These are phyloP conservation scores for Vitis hybrid DNA, from an alignment of 177 flowering plant genomes.

Conservation along the genomic window DNA sequence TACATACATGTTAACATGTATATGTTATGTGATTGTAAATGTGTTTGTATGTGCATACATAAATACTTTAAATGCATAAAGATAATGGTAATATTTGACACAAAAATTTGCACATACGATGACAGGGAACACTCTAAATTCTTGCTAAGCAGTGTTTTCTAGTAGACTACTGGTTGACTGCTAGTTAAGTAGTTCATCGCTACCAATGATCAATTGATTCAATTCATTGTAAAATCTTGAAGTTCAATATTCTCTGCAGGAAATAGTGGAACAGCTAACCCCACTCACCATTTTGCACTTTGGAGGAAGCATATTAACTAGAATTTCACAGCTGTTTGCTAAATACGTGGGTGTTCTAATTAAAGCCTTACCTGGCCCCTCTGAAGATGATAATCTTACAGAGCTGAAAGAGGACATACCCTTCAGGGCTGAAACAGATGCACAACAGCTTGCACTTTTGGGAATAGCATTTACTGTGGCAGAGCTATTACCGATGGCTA, in stretches of 20 bases:
- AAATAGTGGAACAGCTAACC: conserved; percentile 73
- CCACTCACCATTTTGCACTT: conserved; percentile 61
- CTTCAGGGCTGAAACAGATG: conserved; percentile 87
- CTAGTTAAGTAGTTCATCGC: background rate
- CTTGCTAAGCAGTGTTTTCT: too few relatives aligned
- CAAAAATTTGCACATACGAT: too few relatives aligned
- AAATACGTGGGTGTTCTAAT: conserved; percentile 68
- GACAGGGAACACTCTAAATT: too few relatives aligned
- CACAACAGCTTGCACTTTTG: conserved; percentile 84
- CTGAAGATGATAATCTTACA: conserved; percentile 80
- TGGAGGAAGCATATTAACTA: conserved; percentile 69
- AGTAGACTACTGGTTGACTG: too few relatives aligned
- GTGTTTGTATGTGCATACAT: too few relatives aligned
- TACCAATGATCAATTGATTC: background rate
- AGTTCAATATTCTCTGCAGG: conserved; percentile 45
- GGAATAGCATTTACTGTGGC: conserved; percentile 88
- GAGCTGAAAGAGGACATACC: conserved; percentile 63
- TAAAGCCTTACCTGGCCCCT: conserved; percentile 69
- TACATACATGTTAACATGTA: too few relatives aligned
- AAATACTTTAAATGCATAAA: too few relatives aligned
- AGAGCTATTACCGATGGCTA: conserved; percentile 68
- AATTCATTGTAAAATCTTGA: conserved; percentile 1
- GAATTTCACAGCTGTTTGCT: conserved; percentile 77
- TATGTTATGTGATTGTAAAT: too few relatives aligned
- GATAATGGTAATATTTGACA: too few relatives aligned